Conservation (phyloP, 75 land plant genomes). For the Pinus tabuliformis region DNA sequence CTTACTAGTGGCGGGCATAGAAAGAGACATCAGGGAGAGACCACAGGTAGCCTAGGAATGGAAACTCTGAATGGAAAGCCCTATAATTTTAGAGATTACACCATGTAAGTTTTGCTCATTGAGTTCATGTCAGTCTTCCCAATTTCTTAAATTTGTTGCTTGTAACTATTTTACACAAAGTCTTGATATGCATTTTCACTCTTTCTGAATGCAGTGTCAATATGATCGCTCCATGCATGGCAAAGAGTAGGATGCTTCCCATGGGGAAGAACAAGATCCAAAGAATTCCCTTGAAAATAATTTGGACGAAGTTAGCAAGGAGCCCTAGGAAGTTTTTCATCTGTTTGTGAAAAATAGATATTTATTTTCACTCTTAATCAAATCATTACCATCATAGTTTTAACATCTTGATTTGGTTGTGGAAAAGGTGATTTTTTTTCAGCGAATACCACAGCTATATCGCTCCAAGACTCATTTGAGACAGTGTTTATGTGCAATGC, state of each 20-base stretch:
- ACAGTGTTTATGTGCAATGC: too few relatives aligned
- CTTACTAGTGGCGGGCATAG: slow-evolving; percentile 1
- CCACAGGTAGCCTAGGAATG: background rate
- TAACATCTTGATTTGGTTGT: too few relatives aligned
- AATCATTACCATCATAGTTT: too few relatives aligned
- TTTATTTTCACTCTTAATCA: too few relatives aligned
- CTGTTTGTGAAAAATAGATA: too few relatives aligned
- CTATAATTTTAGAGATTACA: slow-evolving; percentile 40
- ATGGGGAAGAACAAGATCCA: background rate
- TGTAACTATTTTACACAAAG: background rate
- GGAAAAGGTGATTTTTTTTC: too few relatives aligned
- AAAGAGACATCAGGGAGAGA: background rate
- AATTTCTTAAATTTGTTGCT: background rate
- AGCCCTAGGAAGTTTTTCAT: background rate
- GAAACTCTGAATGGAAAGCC: slow-evolving; percentile 20
- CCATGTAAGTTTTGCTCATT: slow-evolving; percentile 25
- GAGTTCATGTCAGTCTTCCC: background rate
- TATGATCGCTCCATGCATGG: background rate
- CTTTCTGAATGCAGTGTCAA: background rate
- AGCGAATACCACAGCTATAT: too few relatives aligned
- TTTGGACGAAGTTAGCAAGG: background rate
- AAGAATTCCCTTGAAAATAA: background rate
- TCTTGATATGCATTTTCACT: background rate
- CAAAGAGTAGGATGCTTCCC: background rate
- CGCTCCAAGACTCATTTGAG: too few relatives aligned